Evolutionary conservation across 441 rosid species (phyloP), one percentile per base, ranked within the genome.

Genomic region (Bocquillonia castaneifolia): DNA sequence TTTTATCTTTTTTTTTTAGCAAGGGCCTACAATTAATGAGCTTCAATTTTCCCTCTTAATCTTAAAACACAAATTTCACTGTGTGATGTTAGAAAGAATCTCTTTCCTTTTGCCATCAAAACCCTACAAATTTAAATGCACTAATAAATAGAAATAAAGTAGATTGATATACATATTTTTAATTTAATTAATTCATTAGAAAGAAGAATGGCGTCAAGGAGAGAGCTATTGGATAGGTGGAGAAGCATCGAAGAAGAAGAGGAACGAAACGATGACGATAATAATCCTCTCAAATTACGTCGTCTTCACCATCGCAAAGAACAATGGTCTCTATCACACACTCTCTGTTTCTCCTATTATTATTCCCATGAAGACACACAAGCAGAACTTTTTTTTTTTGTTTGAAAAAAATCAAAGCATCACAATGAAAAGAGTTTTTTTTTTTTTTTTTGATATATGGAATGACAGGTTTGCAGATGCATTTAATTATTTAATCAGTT

Each of bases 291-390:
- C 0, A 20, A 70, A 44, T 76, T 68, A 37, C 81, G 63, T 15
- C 88, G 85, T 36, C 85, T 92, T 63, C 84, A 88, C 70, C 79
- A 71, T 53, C 92, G 71, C 76, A 94, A 88, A 85, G 97, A 94
- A 78, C 78, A 86, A 85, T 94, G 98, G 99, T 94, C 68, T 8
- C 32, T n/a, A n/a, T n/a, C n/a, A n/a, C n/a, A n/a, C n/a, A n/a
- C n/a, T 61, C 56, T 58, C 29, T 15, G 6, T 52, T 17, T 59
- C 29, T 29, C 17, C 2, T 29, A 42, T 5, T 12, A 42, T 2
- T 42, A 42, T 42, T 12, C 9, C 6, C 6, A 6, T 42, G 40
- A 32, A 13, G 20, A 4, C 28, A 9, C 63, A 48, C 3, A 13
- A 36, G 44, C 50, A 28, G 56, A 37, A 31, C 57, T 31, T 17